Base-by-base conservation (phyloP, 2,329 filamentous ascomycete genomes). In the Phaeophleospora eucalypticola region DNA sequence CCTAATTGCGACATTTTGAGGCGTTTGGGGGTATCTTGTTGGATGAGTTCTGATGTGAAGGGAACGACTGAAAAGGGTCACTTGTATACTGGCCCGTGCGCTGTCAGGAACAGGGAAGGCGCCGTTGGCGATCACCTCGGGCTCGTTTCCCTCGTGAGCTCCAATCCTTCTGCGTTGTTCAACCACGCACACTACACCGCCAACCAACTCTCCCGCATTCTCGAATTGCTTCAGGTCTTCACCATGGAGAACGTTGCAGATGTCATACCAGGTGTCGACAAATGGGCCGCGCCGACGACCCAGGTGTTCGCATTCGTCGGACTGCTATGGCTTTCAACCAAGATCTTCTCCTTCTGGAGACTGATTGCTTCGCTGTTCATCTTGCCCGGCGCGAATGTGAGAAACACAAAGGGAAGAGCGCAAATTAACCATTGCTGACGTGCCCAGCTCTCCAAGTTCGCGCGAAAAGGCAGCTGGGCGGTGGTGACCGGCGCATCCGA, bases 401-500 rank as follows among this genome's bases (percentile, higher is more conserved):
- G 72, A 29, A 6, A 29, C 6, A 24, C 18, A 3, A 29, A 20
- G 36, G 14, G 2, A 35, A 39, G 18, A 17, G 20, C 19, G 20
- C 16, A n/a, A 9, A 40, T 9, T 15, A n/a, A n/a, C n/a, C 15
- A n/a, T 10, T 14, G 16, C 21, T 42, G 20, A 39, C 45, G 49
- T 16, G 15, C 19, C 9, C 49, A 95, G 91, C 83, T 98, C 48
- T 84, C 84, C 60, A 89, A 86, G 58, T 97, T 95, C 72, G 93
- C 90, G 58, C 86, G 86, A 59, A 88, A 89, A 62, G 91, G 91
- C 52, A 90, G 86, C 48, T 98, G 91, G 90, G 93, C 88, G 24
- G 81, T 98, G 45, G 80, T 98, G 34, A 98, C 93, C 19, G 93
- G 93, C 54, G 93, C 91, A 42, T 96, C 90, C 9, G 93, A 98